Percentiles rank a stretch among this genome's conserved stretches.
phyloP scores from a whole-genome alignment of 352 stramenopile species.

The Pythium periplocum region DNA sequence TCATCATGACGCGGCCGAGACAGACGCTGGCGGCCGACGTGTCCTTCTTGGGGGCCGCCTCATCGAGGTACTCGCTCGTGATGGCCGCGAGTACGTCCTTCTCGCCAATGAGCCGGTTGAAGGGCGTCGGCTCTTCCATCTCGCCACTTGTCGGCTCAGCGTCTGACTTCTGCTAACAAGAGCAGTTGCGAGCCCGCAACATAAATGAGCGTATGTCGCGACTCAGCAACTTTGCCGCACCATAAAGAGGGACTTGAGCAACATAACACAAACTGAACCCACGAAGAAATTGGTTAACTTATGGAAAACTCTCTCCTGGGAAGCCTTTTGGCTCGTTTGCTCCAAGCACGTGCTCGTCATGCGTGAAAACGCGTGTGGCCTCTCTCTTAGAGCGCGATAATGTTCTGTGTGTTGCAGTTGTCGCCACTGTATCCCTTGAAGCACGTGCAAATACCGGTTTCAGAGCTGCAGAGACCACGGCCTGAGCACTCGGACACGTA shows the following conservation, averaged over 20 bases:
- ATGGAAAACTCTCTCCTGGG: too few species aligned
- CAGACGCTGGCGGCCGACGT: constrained; percentile 50
- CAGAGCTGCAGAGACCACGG: constrained; percentile 57
- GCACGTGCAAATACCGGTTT: constrained; percentile 77
- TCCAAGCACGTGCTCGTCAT: too few species aligned
- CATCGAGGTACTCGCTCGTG: constrained; percentile 70
- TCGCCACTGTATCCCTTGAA: constrained; percentile 89
- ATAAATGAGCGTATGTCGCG: too few species aligned
- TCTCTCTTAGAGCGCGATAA: constrained; percentile 49
- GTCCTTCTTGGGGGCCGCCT: constrained; percentile 52
- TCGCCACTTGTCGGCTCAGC: neutral
- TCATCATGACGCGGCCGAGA: constrained; percentile 75
- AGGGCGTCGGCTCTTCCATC: constrained; percentile 16
- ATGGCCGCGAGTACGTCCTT: constrained; percentile 72
- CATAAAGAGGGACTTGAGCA: too few species aligned
- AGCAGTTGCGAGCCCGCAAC: too few species aligned
- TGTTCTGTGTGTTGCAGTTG: constrained; percentile 81
- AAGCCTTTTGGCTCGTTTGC: too few species aligned
- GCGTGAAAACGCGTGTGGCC: too few species aligned
- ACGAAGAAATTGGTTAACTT: too few species aligned
- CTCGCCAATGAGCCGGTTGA: constrained; percentile 56
- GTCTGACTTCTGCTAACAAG: too few species aligned
- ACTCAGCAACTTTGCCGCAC: too few species aligned
- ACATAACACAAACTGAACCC: too few species aligned
- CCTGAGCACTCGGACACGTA: constrained; percentile 76